These are phyloP conservation scores for Hanseniaspora gamundiae DNA, from an alignment of 1,139 yeast genomes.

Conservation along the genomic window DNA sequence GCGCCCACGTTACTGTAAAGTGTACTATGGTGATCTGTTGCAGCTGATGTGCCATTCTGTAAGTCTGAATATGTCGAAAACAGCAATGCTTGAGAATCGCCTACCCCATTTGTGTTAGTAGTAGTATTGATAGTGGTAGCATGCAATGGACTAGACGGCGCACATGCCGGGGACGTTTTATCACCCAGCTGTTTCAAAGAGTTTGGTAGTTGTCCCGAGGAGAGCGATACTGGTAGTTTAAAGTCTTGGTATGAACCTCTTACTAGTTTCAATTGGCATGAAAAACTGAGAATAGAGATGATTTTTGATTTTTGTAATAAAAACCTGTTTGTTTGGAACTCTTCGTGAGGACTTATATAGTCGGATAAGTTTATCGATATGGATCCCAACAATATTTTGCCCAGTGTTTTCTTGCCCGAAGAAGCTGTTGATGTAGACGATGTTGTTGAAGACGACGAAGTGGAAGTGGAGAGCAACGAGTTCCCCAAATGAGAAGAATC, in stretches of 20 bases:
- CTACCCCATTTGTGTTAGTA: not conserved
- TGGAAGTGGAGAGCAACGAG: not conserved
- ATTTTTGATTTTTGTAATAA: slow-evolving; percentile 67
- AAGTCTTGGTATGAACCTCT: slow-evolving; percentile 31
- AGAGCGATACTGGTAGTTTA: slow-evolving; percentile 10
- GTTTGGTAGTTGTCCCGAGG: slow-evolving; percentile 14
- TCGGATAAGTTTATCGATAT: slow-evolving; percentile 62
- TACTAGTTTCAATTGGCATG: slow-evolving; percentile 33
- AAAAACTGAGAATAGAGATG: slow-evolving; percentile 56
- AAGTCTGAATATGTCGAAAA: not conserved
- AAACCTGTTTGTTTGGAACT: slow-evolving; percentile 43
- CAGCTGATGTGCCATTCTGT: not conserved
- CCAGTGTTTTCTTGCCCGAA: slow-evolving; percentile 15
- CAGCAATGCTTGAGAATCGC: no score
- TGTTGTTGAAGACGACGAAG: slow-evolving; percentile 3
- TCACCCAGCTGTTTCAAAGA: slow-evolving; percentile 1
- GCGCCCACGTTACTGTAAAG: not conserved
- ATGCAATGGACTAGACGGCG: not conserved
- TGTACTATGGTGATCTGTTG: not conserved
- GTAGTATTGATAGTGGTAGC: no score
- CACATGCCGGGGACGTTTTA: not conserved
- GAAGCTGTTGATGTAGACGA: slow-evolving; percentile 2
- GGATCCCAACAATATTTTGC: slow-evolving; percentile 44
- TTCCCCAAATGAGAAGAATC: not conserved
- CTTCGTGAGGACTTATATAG: slow-evolving; percentile 45